Percentiles rank a stretch among this genome's conserved stretches.
Evolutionary conservation across 2,329 filamentous ascomycete species (phyloP).

Genomic region (Dothiorella sarmentorum): DNA sequence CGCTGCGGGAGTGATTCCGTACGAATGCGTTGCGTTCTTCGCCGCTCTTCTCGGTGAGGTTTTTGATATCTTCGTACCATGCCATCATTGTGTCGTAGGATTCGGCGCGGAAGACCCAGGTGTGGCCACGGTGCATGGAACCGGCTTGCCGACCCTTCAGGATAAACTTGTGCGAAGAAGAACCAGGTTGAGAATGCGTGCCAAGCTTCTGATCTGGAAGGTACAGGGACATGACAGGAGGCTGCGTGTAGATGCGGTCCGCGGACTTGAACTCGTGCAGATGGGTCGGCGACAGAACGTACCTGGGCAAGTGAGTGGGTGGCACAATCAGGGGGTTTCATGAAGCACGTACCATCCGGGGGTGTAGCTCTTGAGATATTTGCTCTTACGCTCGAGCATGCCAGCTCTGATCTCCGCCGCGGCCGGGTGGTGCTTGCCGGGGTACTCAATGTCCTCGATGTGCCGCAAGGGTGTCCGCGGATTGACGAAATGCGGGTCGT

Average conservation of each 20-base stretch:
- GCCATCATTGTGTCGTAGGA: slow-evolving; percentile 92
- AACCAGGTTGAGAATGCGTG: slow-evolving; percentile 77
- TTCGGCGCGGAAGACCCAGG: slow-evolving; percentile 66
- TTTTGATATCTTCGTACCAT: slow-evolving; percentile 92
- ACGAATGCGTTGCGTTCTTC: slow-evolving; percentile 88
- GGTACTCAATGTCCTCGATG: slow-evolving; percentile 82
- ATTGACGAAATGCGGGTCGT: slow-evolving; percentile 82
- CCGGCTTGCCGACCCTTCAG: slow-evolving; percentile 95
- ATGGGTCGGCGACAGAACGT: slow-evolving; percentile 92
- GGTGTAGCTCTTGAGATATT: slow-evolving; percentile 96
- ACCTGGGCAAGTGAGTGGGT: slow-evolving; percentile 54
- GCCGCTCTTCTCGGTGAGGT: slow-evolving; percentile 80
- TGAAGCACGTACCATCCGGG: slow-evolving; percentile 73
- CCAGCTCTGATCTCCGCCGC: slow-evolving; percentile 83
- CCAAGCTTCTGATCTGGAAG: slow-evolving; percentile 93
- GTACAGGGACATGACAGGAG: slow-evolving; percentile 93
- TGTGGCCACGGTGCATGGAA: slow-evolving; percentile 77
- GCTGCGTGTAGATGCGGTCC: slow-evolving; percentile 76
- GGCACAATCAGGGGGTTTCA: slow-evolving; percentile 12
- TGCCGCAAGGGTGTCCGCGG: slow-evolving; percentile 75
- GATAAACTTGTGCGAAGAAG: slow-evolving; percentile 94
- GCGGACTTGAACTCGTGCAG: slow-evolving; percentile 99
- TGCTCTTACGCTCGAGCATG: slow-evolving; percentile 94
- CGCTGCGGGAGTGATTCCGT: slow-evolving; percentile 71
- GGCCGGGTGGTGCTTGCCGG: slow-evolving; percentile 80